A percentile compares a stretch with the other conserved stretches of the same genome.
Conservation (phyloP, 345 rosid species). For the Moricandia moricandioides region DNA sequence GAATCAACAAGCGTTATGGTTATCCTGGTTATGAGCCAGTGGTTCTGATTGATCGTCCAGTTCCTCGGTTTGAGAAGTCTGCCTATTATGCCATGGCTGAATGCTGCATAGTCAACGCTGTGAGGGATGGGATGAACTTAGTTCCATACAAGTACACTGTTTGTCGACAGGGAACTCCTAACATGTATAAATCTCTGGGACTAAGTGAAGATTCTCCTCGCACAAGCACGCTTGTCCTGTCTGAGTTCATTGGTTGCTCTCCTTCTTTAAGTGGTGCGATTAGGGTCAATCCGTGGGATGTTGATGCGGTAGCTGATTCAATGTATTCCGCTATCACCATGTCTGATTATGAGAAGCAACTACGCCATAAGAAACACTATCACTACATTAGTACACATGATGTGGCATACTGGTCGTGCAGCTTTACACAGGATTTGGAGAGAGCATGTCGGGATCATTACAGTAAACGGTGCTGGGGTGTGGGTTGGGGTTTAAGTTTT, state of each 20-base stretch:
- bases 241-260: slow-evolving; percentile 55
- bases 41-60: slow-evolving; percentile 49
- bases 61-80: slow-evolving; percentile 46
- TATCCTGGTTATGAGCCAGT: slow-evolving; percentile 43
- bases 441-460: slow-evolving; percentile 48
- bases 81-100: slow-evolving; percentile 55
- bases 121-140: slow-evolving; percentile 56
- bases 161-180: slow-evolving; percentile 46
- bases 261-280: slow-evolving; percentile 55
- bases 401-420: slow-evolving; percentile 57
- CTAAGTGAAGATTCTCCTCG: slow-evolving; percentile 36
- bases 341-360: slow-evolving; percentile 45
- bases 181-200: slow-evolving; percentile 37
- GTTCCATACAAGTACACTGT: slow-evolving; percentile 51
- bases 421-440: slow-evolving; percentile 49
- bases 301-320: slow-evolving; percentile 48
- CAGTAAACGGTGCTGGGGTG: slow-evolving; percentile 45
- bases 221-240: slow-evolving; percentile 48
- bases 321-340: slow-evolving; percentile 38
- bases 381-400: slow-evolving; percentile 58
- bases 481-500: slow-evolving; percentile 47
- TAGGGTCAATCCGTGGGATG: slow-evolving; percentile 53
- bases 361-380: slow-evolving; percentile 45
- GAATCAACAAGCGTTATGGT: slow-evolving; percentile 47
- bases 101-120: slow-evolving; percentile 51